Evolutionary conservation across 352 stramenopile genomes (phyloP).

Genomic region (Pythium vanterpoolii): DNA sequence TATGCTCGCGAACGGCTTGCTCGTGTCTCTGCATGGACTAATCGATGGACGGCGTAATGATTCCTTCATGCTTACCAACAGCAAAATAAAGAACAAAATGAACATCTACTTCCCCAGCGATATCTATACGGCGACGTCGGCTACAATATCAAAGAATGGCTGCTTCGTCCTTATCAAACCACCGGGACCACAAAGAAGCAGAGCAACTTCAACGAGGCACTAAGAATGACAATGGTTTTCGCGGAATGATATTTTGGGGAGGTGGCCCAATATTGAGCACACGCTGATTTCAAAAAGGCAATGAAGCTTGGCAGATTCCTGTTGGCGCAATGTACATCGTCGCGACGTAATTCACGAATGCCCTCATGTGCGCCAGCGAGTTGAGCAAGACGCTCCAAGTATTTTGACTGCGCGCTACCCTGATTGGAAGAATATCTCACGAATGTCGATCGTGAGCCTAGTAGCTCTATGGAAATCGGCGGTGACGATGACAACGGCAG

Average conservation of each 20-base stretch:
- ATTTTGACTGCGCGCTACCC: neutral
- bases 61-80: neutral
- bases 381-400: neutral
- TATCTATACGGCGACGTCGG: slow-evolving; percentile 7
- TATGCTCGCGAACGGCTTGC: slow-evolving; percentile 7
- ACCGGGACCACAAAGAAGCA: neutral
- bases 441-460: slow-evolving; percentile 27
- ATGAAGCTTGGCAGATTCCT: slow-evolving; percentile 12
- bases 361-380: neutral
- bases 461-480: too few species aligned
- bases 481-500: too few species aligned
- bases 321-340: slow-evolving; percentile 10
- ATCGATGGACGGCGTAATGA: slow-evolving; percentile 15
- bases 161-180: slow-evolving; percentile 1
- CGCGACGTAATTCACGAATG: slow-evolving; percentile 7
- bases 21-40: slow-evolving; percentile 4
- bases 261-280: slow-evolving; percentile 5
- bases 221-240: neutral
- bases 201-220: slow-evolving; percentile 6
- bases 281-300: neutral
- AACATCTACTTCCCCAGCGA: neutral
- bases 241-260: slow-evolving; percentile 15
- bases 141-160: neutral
- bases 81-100: neutral
- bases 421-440: neutral